Conservation (phyloP, 164 flowering plant genomes). For the Pachysandra terminalis region DNA sequence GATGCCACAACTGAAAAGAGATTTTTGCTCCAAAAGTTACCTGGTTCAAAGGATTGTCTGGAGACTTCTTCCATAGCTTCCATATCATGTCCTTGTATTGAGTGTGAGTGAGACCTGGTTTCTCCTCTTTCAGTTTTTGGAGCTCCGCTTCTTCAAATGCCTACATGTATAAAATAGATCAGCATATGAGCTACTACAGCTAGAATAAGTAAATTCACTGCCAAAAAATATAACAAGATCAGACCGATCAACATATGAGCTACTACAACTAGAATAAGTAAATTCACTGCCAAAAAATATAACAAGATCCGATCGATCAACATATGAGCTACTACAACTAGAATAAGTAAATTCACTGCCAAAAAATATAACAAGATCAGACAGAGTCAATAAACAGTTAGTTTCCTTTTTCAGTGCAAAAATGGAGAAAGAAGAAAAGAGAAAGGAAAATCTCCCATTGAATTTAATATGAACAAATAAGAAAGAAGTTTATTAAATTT, state of each 20-base stretch:
- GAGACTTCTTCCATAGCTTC: constrained; percentile 99
- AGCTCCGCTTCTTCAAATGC: constrained; percentile 98
- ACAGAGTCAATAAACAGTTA: neutral
- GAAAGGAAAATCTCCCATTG: too few relatives aligned
- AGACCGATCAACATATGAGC: neutral
- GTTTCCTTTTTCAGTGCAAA: neutral
- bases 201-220: neutral
- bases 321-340: neutral
- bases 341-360: neutral
- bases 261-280: neutral
- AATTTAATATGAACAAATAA: too few relatives aligned
- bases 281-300: neutral
- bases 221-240: neutral
- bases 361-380: neutral
- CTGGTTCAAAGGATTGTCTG: constrained; percentile 95
- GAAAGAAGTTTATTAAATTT: too few relatives aligned
- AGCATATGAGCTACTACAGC: neutral
- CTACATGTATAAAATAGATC: constrained; percentile 25
- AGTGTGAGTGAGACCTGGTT: constrained; percentile 94
- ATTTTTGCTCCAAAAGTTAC: constrained; percentile 23
- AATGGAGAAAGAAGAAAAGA: too few relatives aligned
- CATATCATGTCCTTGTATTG: constrained; percentile 99
- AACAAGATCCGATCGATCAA: neutral
- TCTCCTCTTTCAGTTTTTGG: constrained; percentile 82
- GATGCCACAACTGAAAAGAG: neutral